A percentile compares a stretch with the other conserved stretches of the same genome.
Evolutionary conservation across 345 rosid genomes (phyloP).

Genomic region (Eucalyptus cloeziana): DNA sequence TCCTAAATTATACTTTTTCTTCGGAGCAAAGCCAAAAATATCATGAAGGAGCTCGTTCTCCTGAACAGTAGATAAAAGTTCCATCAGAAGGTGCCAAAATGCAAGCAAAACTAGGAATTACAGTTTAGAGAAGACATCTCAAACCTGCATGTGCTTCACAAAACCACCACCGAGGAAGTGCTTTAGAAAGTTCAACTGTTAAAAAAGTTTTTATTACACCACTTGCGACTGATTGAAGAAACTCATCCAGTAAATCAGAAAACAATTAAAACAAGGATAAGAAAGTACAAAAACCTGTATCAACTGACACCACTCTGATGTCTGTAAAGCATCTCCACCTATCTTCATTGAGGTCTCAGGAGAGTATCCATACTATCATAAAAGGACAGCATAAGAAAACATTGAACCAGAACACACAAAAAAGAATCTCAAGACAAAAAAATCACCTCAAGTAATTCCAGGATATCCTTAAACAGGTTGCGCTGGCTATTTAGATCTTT

Average conservation of each 20-base stretch:
- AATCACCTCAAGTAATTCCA: slow-evolving; percentile 73
- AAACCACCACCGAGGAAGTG: slow-evolving; percentile 89
- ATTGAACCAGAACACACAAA: not conserved
- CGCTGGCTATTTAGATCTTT: slow-evolving; percentile 86
- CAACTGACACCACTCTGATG: slow-evolving; percentile 62
- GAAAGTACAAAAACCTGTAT: slow-evolving; percentile 36
- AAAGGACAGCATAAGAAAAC: not conserved
- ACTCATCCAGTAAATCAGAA: not conserved
- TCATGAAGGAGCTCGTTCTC: slow-evolving; percentile 86
- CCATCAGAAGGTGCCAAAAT: not conserved
- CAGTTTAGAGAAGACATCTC: not conserved
- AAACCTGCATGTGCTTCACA: slow-evolving; percentile 90
- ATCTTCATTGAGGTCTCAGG: slow-evolving; percentile 66
- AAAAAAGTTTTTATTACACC: not conserved
- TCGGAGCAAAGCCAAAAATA: slow-evolving; percentile 64
- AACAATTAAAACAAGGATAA: not conserved
- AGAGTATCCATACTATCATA: slow-evolving; percentile 37
- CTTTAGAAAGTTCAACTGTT: slow-evolving; percentile 75
- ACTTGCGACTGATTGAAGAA: not conserved
- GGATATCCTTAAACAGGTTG: slow-evolving; percentile 66
- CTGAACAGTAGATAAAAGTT: slow-evolving; percentile 14
- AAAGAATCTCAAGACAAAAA: not conserved
- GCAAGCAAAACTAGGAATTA: not conserved
- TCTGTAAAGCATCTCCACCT: slow-evolving; percentile 54
- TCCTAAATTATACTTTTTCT: slow-evolving; percentile 25